phyloP scores from a whole-genome alignment of 352 stramenopile species.

The Globisporangium ultimum region DNA sequence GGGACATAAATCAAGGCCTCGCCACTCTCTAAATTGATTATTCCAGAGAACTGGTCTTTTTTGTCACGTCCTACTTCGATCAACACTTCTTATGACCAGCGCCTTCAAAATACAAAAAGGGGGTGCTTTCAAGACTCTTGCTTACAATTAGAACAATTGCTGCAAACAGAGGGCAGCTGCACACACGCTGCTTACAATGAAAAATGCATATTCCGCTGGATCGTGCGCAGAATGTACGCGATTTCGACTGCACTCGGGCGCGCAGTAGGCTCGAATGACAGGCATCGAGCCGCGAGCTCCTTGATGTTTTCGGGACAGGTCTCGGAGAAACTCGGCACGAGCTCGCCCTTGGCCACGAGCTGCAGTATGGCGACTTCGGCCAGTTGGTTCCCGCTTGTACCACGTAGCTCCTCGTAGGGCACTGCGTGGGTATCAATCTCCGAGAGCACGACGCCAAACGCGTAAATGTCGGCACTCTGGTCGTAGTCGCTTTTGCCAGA shows the following conservation, averaged over 20 bases:
- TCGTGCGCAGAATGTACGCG: conserved; percentile 37
- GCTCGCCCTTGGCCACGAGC: conserved; percentile 37
- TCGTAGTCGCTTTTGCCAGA: conserved; percentile 42
- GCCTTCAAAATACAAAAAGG: too few species aligned
- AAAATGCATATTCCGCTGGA: conserved; percentile 20
- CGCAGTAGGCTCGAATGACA: conserved; percentile 23
- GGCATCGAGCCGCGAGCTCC: conserved; percentile 34
- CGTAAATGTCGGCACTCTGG: conserved; percentile 41
- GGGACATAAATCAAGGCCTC: too few species aligned
- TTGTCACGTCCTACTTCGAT: too few species aligned
- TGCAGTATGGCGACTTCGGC: conserved; percentile 44
- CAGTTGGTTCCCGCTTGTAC: conserved; percentile 23
- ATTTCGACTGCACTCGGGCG: conserved; percentile 44
- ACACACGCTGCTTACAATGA: not conserved
- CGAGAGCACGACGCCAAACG: conserved; percentile 50
- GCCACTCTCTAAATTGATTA: too few species aligned
- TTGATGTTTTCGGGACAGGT: conserved; percentile 34
- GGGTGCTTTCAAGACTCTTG: not conserved
- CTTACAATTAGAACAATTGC: not conserved
- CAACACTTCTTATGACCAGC: too few species aligned
- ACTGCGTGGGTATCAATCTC: conserved; percentile 60
- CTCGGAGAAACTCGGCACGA: conserved; percentile 32
- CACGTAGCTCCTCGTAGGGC: conserved; percentile 37
- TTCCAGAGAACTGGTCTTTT: too few species aligned
- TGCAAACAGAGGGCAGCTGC: not conserved